These are phyloP conservation scores for Phalaenopsis hybrid DNA, from an alignment of 116 monocot genomes.

Conservation along the genomic window DNA sequence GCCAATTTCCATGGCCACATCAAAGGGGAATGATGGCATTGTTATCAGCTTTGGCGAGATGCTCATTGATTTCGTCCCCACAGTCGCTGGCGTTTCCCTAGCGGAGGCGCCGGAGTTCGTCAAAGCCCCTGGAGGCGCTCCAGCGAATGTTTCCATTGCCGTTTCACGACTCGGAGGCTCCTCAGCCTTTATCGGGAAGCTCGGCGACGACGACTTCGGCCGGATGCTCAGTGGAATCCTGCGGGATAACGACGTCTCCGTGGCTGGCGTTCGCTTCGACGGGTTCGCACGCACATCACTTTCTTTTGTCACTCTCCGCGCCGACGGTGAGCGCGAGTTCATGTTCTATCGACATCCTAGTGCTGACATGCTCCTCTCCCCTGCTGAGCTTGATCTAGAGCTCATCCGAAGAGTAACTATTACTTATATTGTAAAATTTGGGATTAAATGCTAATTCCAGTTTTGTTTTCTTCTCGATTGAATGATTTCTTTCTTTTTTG, in stretches of 20 bases:
- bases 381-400: conserved; percentile 24
- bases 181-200: conserved; percentile 34
- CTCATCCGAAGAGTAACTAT: conserved; percentile 21
- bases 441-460: not conserved
- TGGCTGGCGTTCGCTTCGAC: conserved; percentile 25
- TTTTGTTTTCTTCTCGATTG: not conserved
- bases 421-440: not conserved
- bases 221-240: conserved; percentile 23
- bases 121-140: conserved; percentile 41
- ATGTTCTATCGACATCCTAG: conserved; percentile 43
- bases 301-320: conserved; percentile 25
- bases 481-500: not conserved
- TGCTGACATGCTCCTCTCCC: conserved; percentile 32
- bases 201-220: conserved; percentile 39
- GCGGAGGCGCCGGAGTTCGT: conserved; percentile 27
- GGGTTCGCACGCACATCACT: conserved; percentile 24
- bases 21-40: not conserved
- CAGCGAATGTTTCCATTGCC: conserved; percentile 36
- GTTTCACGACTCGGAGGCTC: conserved; percentile 27
- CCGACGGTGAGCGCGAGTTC: conserved; percentile 38
- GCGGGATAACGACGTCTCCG: conserved; percentile 22
- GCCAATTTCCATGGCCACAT: not conserved
- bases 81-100: conserved; percentile 21
- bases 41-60: conserved; percentile 20
- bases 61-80: conserved; percentile 26